Evolutionary conservation across 2,329 filamentous ascomycete genomes (phyloP), one percentile per base, ranked within the genome.

Genomic region (Pyrenophora seminiperda): DNA sequence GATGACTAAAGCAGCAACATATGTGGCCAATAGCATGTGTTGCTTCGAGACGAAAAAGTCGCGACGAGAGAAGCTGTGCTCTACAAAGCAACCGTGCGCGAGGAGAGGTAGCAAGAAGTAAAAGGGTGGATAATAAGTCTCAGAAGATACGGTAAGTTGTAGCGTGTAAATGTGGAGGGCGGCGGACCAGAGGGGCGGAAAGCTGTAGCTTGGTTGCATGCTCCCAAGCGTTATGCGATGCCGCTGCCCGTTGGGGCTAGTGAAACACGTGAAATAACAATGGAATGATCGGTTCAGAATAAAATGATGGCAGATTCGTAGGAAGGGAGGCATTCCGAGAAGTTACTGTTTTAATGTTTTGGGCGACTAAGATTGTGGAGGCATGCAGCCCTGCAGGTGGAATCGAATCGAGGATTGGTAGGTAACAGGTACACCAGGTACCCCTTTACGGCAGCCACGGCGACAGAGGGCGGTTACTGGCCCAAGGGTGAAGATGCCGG

Each of bases 211-310:
- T 20, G 3, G 20, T 29, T 3, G 15, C 15, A 41, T 17, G 15
- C 30, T 36, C 27, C 27, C 18, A 34, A 33, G 22, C 10, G 19
- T 31, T 7, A 14, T 50, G 41, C 44, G 34, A 47, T 30, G 44
- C 20, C 30, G 43, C 34, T 51, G 48, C 34, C 19, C 24, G 22
- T 45, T 32, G 47, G 36, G 33, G 40, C 15, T 51, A 43, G 46
- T 56, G 57, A 61, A 61, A 59, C 59, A 50, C 46, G 32, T 48
- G 48, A 30, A 45, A n/a, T n/a, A 36, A 40, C 42, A 11, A n/a
- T 37, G 17, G 24, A 27, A 27, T 27, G 24, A 27, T 27, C 2
- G 24, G 24, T 27, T 27, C 9, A 27, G 24, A 27, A 11, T 15
- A 10, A 24, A 32, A 24, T 11, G 43, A 43, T 30, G 39, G 30